These are phyloP conservation scores for Linnemannia zychae DNA, from an alignment of 192 early-diverging fungal genomes.

Conservation along the genomic window DNA sequence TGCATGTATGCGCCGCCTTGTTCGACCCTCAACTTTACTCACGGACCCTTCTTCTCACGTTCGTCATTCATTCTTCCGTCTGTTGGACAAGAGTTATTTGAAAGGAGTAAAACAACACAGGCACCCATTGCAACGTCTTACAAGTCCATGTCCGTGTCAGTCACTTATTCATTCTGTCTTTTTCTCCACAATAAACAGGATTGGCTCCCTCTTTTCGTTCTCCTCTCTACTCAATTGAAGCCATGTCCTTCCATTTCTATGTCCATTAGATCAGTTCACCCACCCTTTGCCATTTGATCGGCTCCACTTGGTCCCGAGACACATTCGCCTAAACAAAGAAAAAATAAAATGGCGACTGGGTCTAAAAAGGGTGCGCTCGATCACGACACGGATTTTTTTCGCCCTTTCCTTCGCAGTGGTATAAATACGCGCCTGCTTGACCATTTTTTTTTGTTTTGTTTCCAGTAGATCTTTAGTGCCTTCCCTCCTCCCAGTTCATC, in stretches of 20 bases:
- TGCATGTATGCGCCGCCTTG: not conserved
- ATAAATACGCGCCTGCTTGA: not conserved
- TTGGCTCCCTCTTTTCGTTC: not conserved
- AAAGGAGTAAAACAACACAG: no score
- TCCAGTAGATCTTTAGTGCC: not conserved
- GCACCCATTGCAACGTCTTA: no score
- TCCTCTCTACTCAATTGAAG: no score
- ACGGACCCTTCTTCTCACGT: no score
- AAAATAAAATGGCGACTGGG: not conserved
- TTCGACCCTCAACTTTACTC: not conserved
- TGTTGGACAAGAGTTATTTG: no score
- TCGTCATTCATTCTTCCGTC: no score
- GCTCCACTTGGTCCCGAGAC: not conserved
- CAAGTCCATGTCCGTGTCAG: no score
- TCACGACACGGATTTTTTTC: not conserved
- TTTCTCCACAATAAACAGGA: not conserved
- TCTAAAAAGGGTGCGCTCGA: not conserved
- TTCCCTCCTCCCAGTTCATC: not conserved
- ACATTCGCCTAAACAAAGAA: no score
- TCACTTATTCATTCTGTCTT: not conserved
- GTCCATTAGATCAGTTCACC: no score
- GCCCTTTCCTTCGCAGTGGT: not conserved
- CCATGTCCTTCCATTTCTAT: no score
- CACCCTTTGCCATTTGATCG: not conserved
- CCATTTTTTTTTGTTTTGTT: not conserved